Percentiles rank a stretch among this genome's conserved stretches.
These are phyloP conservation scores for Parachaetomium inaequale DNA, from an alignment of 495 filamentous ascomycete species.

Conservation along the genomic window DNA sequence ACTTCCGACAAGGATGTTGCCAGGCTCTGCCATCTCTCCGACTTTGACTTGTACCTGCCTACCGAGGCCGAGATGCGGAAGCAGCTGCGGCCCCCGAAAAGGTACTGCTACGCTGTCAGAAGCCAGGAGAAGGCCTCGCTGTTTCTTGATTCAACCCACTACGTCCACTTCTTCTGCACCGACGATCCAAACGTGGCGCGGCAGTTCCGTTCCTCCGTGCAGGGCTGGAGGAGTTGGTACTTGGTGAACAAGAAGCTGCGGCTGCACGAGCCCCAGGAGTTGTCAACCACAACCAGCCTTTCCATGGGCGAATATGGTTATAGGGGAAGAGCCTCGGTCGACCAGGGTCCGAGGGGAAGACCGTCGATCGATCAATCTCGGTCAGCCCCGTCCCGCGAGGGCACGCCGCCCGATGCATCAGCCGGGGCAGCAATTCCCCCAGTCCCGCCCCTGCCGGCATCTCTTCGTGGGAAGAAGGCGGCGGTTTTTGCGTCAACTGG, in stretches of 20 bases:
- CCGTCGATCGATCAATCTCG: constrained; percentile 43
- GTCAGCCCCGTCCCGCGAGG: constrained; percentile 20
- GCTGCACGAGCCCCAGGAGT: constrained; percentile 14
- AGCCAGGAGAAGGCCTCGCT: constrained; percentile 87
- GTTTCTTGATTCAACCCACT: constrained; percentile 78
- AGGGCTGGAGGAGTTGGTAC: constrained; percentile 88
- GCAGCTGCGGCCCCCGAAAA: constrained; percentile 70
- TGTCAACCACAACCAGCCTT: neutral
- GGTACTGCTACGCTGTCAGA: constrained; percentile 82
- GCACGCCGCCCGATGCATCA: constrained; percentile 26
- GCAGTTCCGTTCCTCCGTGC: constrained; percentile 65
- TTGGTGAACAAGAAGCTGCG: constrained; percentile 53
- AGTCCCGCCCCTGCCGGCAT: neutral
- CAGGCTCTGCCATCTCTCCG: constrained; percentile 81
- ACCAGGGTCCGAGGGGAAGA: constrained; percentile 2
- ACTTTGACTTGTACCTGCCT: constrained; percentile 87
- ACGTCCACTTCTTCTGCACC: constrained; percentile 85
- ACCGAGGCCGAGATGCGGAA: constrained; percentile 58
- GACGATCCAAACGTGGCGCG: constrained; percentile 63
- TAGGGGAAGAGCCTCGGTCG: constrained; percentile 7
- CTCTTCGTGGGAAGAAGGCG: constrained; percentile 8
- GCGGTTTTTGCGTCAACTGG: constrained; percentile 37
- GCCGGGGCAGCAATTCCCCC: constrained; percentile 24
- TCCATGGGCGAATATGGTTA: neutral
- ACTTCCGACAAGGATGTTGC: constrained; percentile 56